Conservation (phyloP, 805 yeast species). For the Schizosaccharomyces cryophilus region DNA sequence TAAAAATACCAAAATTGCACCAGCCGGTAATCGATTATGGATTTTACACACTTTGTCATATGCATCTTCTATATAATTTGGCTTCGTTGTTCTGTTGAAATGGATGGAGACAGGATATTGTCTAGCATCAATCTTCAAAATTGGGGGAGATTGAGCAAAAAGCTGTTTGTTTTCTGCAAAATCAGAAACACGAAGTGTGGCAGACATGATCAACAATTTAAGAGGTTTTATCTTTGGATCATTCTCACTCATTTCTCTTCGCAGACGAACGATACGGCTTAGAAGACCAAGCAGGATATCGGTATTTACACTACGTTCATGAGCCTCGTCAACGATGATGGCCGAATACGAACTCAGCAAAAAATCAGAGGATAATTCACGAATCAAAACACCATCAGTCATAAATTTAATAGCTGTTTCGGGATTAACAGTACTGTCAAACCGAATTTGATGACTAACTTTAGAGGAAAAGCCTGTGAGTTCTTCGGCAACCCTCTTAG, state of each 20-base stretch:
- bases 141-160: constrained; percentile 57
- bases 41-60: constrained; percentile 66
- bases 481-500: constrained; percentile 53
- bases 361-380: constrained; percentile 84
- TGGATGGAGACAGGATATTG: constrained; percentile 76
- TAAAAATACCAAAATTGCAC: constrained; percentile 73
- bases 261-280: constrained; percentile 55
- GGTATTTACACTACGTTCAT: constrained; percentile 85
- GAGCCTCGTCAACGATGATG: constrained; percentile 88
- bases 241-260: constrained; percentile 18
- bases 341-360: constrained; percentile 60
- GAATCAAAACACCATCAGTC: constrained; percentile 82
- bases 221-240: constrained; percentile 28
- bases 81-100: constrained; percentile 57
- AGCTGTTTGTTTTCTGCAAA: constrained; percentile 59
- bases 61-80: constrained; percentile 64
- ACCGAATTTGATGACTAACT: constrained; percentile 66
- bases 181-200: constrained; percentile 80
- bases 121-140: constrained; percentile 71
- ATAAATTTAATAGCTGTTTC: constrained; percentile 61
- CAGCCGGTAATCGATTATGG: constrained; percentile 68
- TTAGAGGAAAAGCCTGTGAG: constrained; percentile 32
- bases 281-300: constrained; percentile 89
- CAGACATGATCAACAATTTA: constrained; percentile 84
- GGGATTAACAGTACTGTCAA: constrained; percentile 39